A percentile compares a stretch with the other conserved stretches of the same genome.
phyloP scores from a whole-genome alignment of 163 green algal genomes.

The Volvox carteri region DNA sequence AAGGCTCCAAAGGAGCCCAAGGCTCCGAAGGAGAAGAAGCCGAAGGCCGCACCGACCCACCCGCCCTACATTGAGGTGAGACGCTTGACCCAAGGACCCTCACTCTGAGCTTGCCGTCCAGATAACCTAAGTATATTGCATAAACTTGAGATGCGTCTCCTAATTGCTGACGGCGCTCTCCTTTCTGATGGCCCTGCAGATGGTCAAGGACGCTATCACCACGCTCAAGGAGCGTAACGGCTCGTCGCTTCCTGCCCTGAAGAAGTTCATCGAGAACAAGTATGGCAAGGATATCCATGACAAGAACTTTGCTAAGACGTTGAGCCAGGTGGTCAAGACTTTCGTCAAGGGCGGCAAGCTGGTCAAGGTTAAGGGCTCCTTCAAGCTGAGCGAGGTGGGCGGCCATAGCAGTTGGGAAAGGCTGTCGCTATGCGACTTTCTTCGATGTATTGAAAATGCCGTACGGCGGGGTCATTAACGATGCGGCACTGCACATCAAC shows the following conservation, averaged over 20 bases:
- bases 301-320: slow-evolving; percentile 73
- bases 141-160: no score
- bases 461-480: no score
- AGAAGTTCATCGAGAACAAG: slow-evolving; percentile 76
- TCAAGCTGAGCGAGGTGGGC: slow-evolving; percentile 69
- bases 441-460: no score
- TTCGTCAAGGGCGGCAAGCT: slow-evolving; percentile 69
- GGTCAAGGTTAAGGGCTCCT: slow-evolving; percentile 73
- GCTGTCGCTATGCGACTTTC: no score
- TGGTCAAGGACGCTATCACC: slow-evolving; percentile 77
- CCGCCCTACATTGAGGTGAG: slow-evolving; percentile 70
- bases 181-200: slow-evolving; percentile 34
- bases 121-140: no score
- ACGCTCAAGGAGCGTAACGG: slow-evolving; percentile 81
- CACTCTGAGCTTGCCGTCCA: no score
- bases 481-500: background rate
- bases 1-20: slow-evolving; percentile 45
- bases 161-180: no score
- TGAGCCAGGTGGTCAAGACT: slow-evolving; percentile 64
- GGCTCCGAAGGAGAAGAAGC: slow-evolving; percentile 24
- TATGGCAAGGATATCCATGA: slow-evolving; percentile 40
- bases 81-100: background rate
- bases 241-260: slow-evolving; percentile 71
- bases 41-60: slow-evolving; percentile 50
- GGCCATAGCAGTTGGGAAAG: background rate